phyloP scores from a whole-genome alignment of 2,329 filamentous ascomycete species.

The Coleophoma crateriformis region DNA sequence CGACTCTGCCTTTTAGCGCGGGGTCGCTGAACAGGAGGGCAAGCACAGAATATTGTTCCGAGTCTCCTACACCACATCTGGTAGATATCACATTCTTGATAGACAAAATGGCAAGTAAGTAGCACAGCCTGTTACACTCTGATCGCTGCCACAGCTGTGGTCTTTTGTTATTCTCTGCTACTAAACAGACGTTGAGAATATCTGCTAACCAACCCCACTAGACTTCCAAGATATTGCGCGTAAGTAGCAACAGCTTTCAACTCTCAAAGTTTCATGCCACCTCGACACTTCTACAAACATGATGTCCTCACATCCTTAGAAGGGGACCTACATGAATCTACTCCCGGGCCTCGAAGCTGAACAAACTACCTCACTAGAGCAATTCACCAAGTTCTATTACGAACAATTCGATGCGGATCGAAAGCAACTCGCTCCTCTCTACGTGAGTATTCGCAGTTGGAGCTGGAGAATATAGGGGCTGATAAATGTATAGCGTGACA shows the following conservation, averaged over 20 bases:
- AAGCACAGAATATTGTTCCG: too few relatives aligned
- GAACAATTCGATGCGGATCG: slow-evolving; percentile 75
- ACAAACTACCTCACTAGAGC: slow-evolving; percentile 45
- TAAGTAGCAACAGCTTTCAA: slow-evolving; percentile 22
- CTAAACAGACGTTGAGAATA: background rate
- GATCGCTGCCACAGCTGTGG: too few relatives aligned
- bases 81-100: too few relatives aligned
- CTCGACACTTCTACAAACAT: background rate
- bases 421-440: slow-evolving; percentile 60
- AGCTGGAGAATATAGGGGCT: slow-evolving; percentile 1
- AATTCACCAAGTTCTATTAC: slow-evolving; percentile 92
- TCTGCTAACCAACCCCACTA: slow-evolving; percentile 18
- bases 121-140: background rate
- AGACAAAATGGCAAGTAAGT: slow-evolving; percentile 26
- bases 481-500: slow-evolving; percentile 52
- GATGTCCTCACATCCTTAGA: too few relatives aligned
- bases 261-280: background rate
- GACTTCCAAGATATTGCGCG: slow-evolving; percentile 36
- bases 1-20: too few relatives aligned
- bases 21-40: too few relatives aligned
- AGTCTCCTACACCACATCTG: background rate
- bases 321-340: too few relatives aligned
- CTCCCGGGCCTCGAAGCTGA: slow-evolving; percentile 3
- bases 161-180: too few relatives aligned
- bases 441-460: slow-evolving; percentile 55